Conservation (phyloP, 148 eudicot species). For the Chenopodium quinoa region DNA sequence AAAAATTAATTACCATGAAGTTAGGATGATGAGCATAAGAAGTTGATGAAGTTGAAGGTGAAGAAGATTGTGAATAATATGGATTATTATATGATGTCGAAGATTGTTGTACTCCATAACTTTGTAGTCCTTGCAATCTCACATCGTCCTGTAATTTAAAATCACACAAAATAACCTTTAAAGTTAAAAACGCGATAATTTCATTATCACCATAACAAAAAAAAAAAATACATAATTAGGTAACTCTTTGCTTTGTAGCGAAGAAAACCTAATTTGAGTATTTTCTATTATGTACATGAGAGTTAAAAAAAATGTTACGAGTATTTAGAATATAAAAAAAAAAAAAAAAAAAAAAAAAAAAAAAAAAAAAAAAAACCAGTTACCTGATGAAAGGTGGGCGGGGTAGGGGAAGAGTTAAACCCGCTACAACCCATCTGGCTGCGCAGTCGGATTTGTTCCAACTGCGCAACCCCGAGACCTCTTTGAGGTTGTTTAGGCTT, state of each 20-base stretch:
- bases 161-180: background rate
- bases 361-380: background rate
- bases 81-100: constrained; percentile 25
- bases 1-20: constrained; percentile 21
- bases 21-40: constrained; percentile 30
- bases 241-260: background rate
- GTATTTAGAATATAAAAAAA: too few species aligned
- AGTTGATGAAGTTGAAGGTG: constrained; percentile 29
- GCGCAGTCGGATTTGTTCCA: constrained; percentile 72
- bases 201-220: too few species aligned
- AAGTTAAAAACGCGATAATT: background rate
- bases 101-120: constrained; percentile 22
- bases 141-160: constrained; percentile 24
- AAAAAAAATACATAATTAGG: too few species aligned
- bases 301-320: too few species aligned
- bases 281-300: too few species aligned
- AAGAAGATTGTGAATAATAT: constrained; percentile 29
- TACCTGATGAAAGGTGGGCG: constrained; percentile 16
- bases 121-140: constrained; percentile 25
- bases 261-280: background rate
- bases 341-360: too few species aligned
- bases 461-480: constrained; percentile 86
- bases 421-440: constrained; percentile 43
- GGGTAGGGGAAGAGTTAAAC: constrained; percentile 3
- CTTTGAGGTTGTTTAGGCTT: constrained; percentile 86